Conservation (phyloP, 768 basidiomycete species). For the Boletus sp. region DNA sequence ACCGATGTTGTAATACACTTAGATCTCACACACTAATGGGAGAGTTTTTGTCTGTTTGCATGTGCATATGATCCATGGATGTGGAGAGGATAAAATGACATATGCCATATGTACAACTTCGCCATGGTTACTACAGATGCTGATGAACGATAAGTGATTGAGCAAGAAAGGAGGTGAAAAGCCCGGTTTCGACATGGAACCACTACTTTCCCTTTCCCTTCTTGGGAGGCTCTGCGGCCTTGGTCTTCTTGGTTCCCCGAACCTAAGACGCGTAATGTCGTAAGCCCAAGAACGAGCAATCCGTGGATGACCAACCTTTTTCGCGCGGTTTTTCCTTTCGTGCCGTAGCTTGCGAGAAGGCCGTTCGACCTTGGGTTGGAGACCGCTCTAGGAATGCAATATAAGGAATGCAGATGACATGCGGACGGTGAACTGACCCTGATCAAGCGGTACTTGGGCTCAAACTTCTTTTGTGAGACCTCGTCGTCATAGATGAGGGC, state of each 20-base stretch:
- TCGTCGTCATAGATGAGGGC: slow-evolving; percentile 97
- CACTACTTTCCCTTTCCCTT: slow-evolving; percentile 89
- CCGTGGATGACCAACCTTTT: slow-evolving; percentile 70
- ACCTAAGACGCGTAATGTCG: slow-evolving; percentile 48
- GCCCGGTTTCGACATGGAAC: slow-evolving; percentile 26
- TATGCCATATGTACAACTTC: slow-evolving; percentile 43
- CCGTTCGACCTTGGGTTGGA: slow-evolving; percentile 78
- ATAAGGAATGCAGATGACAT: slow-evolving; percentile 1
- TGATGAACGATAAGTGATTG: slow-evolving; percentile 30
- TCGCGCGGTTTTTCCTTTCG: slow-evolving; percentile 98
- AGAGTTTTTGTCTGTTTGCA: slow-evolving; percentile 14
- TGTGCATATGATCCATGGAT: slow-evolving; percentile 30
- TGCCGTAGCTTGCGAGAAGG: slow-evolving; percentile 97
- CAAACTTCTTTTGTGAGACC: slow-evolving; percentile 92
- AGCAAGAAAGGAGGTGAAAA: slow-evolving; percentile 12
- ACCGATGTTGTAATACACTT: slow-evolving; percentile 34
- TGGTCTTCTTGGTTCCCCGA: slow-evolving; percentile 93
- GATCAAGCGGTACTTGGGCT: slow-evolving; percentile 93
- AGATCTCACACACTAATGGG: slow-evolving; percentile 27
- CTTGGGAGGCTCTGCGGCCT: slow-evolving; percentile 90
- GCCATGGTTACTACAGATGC: slow-evolving; percentile 37
- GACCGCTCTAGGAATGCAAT: slow-evolving; percentile 51
- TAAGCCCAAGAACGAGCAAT: slow-evolving; percentile 7
- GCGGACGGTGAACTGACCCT: slow-evolving; percentile 59
- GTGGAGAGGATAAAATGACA: slow-evolving; percentile 30